A percentile compares a stretch with the other conserved stretches of the same genome.
Conservation (phyloP, 2,329 filamentous ascomycete species). For the Ampelomyces quisqualis region DNA sequence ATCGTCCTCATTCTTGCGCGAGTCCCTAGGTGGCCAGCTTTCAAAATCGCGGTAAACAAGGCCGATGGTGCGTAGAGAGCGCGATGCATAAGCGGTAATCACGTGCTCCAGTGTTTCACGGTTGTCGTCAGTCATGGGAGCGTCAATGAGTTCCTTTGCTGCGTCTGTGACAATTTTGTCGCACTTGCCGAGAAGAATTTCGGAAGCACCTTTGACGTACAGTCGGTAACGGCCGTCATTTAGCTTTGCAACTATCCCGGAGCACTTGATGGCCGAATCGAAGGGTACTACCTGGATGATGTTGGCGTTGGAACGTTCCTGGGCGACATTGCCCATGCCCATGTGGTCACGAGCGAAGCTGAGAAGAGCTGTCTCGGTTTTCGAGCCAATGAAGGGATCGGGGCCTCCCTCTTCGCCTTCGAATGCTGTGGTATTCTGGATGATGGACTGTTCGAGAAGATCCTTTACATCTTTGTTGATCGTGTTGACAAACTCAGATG, state of each 20-base stretch:
- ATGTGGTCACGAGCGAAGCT: slow-evolving; percentile 66
- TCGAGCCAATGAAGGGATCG: slow-evolving; percentile 68
- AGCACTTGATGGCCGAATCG: slow-evolving; percentile 68
- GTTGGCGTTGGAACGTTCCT: slow-evolving; percentile 63
- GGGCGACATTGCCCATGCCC: slow-evolving; percentile 61
- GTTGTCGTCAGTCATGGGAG: slow-evolving; percentile 58
- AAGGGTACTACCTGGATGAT: slow-evolving; percentile 61
- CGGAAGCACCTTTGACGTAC: slow-evolving; percentile 55
- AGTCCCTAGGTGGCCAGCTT: slow-evolving; percentile 70
- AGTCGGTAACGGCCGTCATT: slow-evolving; percentile 58
- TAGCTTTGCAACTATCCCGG: slow-evolving; percentile 63
- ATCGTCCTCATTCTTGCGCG: slow-evolving; percentile 61
- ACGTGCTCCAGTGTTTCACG: slow-evolving; percentile 62
- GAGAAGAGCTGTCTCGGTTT: slow-evolving; percentile 76
- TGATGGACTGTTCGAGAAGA: slow-evolving; percentile 59
- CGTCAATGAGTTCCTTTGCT: slow-evolving; percentile 57
- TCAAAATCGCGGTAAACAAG: slow-evolving; percentile 82
- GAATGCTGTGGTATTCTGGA: slow-evolving; percentile 47
- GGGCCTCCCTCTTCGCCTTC: slow-evolving; percentile 45
- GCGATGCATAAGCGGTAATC: slow-evolving; percentile 75
- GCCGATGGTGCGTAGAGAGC: slow-evolving; percentile 81
- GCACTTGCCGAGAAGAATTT: slow-evolving; percentile 53
- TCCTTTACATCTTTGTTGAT: slow-evolving; percentile 56
- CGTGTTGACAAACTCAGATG: slow-evolving; percentile 56
- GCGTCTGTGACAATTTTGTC: slow-evolving; percentile 59